These are phyloP conservation scores for Kluyveromyces wickerhamii DNA, from an alignment of 805 yeast species.

Conservation along the genomic window DNA sequence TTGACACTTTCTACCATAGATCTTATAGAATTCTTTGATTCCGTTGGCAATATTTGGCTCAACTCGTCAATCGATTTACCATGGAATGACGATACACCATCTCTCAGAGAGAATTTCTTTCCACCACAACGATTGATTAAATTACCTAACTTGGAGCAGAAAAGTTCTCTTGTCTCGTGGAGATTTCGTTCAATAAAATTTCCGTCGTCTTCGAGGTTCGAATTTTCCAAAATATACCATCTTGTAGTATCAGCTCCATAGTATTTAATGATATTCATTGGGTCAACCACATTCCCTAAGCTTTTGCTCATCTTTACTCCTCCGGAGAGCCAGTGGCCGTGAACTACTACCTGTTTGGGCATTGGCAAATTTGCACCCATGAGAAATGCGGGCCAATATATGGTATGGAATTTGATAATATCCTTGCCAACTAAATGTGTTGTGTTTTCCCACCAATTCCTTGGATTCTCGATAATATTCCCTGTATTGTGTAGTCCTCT, in stretches of 20 bases:
- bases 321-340: constrained; percentile 87
- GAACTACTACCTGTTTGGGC: constrained; percentile 76
- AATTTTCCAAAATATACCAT: constrained; percentile 67
- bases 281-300: constrained; percentile 90
- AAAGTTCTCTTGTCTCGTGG: constrained; percentile 45
- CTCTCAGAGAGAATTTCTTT: constrained; percentile 48
- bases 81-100: constrained; percentile 32
- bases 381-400: constrained; percentile 90
- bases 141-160: constrained; percentile 81
- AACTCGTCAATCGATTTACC: constrained; percentile 13
- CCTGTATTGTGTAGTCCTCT: constrained; percentile 11
- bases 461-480: constrained; percentile 5
- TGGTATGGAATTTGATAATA: constrained; percentile 77
- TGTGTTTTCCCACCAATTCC: constrained; percentile 32
- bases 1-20: constrained; percentile 31
- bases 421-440: constrained; percentile 90
- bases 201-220: constrained; percentile 69
- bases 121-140: constrained; percentile 69
- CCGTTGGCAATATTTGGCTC: constrained; percentile 9
- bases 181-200: constrained; percentile 62
- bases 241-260: constrained; percentile 72
- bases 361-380: constrained; percentile 69
- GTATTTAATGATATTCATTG: constrained; percentile 49
- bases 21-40: constrained; percentile 15
- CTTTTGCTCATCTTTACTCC: constrained; percentile 94